phyloP scores from a whole-genome alignment of 2,329 filamentous ascomycete species.

The Paramyrothecium sp. region DNA sequence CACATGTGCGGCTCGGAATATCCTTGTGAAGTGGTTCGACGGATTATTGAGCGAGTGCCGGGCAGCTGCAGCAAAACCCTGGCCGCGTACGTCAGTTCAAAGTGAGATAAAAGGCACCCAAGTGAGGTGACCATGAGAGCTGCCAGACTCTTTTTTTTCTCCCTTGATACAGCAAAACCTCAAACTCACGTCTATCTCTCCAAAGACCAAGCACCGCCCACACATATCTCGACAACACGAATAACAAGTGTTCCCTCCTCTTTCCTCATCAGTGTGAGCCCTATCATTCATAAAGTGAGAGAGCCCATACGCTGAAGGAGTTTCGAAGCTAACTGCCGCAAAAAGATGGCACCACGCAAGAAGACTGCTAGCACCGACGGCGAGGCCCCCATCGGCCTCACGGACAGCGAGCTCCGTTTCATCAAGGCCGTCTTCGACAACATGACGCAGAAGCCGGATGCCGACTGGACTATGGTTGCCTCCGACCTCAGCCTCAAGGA shows the following conservation, averaged over 20 bases:
- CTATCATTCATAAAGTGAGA: not conserved
- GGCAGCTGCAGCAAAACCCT: too few species aligned
- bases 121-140: too few species aligned
- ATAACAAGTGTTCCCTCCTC: too few species aligned
- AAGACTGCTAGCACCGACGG: slow-evolving; percentile 13
- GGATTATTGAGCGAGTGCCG: too few species aligned
- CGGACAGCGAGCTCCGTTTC: slow-evolving; percentile 33
- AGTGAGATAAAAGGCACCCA: too few species aligned
- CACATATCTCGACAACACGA: not conserved
- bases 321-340: not conserved
- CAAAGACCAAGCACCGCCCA: not conserved
- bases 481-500: slow-evolving; percentile 33
- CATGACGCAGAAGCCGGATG: slow-evolving; percentile 37
- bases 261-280: not conserved
- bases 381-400: slow-evolving; percentile 22
- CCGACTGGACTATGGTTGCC: slow-evolving; percentile 40
- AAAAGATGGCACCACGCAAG: slow-evolving; percentile 32
- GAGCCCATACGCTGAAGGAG: not conserved
- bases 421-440: slow-evolving; percentile 40
- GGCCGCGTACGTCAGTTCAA: too few species aligned
- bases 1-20: too few species aligned
- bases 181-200: not conserved
- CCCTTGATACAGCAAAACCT: not conserved
- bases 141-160: not conserved
- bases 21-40: too few species aligned